A percentile compares a stretch with the other conserved stretches of the same genome.
These are phyloP conservation scores for Ceratocystis cubensis DNA, from an alignment of 2,329 filamentous ascomycete species.

Conservation along the genomic window DNA sequence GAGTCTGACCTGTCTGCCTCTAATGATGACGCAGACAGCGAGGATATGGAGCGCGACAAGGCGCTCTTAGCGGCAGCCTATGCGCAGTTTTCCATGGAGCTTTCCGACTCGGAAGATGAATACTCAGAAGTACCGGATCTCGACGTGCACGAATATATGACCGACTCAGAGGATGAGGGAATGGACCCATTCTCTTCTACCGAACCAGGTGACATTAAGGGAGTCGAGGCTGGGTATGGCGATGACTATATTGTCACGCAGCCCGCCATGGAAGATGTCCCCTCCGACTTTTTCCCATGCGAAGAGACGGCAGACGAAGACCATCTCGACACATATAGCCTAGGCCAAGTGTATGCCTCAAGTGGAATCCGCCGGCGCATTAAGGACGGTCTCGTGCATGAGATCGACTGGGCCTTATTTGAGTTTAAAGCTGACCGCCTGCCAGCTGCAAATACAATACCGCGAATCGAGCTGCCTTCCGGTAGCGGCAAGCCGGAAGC, in stretches of 20 bases:
- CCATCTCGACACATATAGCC: slow-evolving; percentile 64
- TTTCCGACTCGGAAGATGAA: slow-evolving; percentile 51
- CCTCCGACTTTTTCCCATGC: slow-evolving; percentile 64
- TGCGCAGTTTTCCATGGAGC: slow-evolving; percentile 45
- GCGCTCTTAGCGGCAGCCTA: slow-evolving; percentile 28
- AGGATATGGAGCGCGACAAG: slow-evolving; percentile 26
- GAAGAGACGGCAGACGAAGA: slow-evolving; percentile 60
- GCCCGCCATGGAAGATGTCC: slow-evolving; percentile 77
- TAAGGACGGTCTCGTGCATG: slow-evolving; percentile 61
- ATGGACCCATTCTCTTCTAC: slow-evolving; percentile 29
- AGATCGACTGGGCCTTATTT: slow-evolving; percentile 92
- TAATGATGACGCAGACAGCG: slow-evolving; percentile 26
- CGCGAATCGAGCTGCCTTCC: slow-evolving; percentile 26
- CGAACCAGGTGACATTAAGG: slow-evolving; percentile 64
- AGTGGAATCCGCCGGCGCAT: slow-evolving; percentile 74
- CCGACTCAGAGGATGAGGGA: slow-evolving; percentile 15
- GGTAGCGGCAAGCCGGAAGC: slow-evolving; percentile 19
- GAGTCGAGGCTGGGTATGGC: slow-evolving; percentile 61
- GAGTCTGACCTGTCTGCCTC: slow-evolving; percentile 23
- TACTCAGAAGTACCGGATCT: slow-evolving; percentile 41
- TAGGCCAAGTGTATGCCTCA: slow-evolving; percentile 79
- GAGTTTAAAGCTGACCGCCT: slow-evolving; percentile 60
- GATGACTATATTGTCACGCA: slow-evolving; percentile 77
- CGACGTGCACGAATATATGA: slow-evolving; percentile 28
- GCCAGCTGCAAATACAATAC: slow-evolving; percentile 60